phyloP scores from a whole-genome alignment of 805 yeast genomes.

The Yarrowia divulgata region DNA sequence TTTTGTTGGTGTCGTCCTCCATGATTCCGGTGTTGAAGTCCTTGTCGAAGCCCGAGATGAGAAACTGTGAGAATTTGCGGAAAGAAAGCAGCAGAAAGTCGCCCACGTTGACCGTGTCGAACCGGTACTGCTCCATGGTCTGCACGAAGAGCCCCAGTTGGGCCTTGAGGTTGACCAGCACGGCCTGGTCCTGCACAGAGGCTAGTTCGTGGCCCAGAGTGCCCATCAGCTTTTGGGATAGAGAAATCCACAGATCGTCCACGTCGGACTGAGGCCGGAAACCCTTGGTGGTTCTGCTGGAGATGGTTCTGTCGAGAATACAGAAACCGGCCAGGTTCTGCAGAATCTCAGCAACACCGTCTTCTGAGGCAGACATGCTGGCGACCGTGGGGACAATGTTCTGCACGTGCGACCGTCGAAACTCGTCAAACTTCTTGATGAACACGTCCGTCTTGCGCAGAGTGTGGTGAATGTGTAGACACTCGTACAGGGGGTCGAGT shows the following conservation, averaged over 20 bases:
- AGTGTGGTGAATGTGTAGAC: slow-evolving; percentile 79
- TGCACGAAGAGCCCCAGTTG: slow-evolving; percentile 74
- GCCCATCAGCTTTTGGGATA: slow-evolving; percentile 51
- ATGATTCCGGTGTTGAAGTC: slow-evolving; percentile 70
- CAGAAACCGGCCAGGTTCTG: slow-evolving; percentile 75
- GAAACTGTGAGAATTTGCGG: slow-evolving; percentile 63
- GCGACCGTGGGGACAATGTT: slow-evolving; percentile 68
- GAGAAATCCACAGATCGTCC: slow-evolving; percentile 79
- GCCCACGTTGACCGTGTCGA: slow-evolving; percentile 66
- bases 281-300: slow-evolving; percentile 60
- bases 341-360: slow-evolving; percentile 41
- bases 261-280: slow-evolving; percentile 67
- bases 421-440: slow-evolving; percentile 69
- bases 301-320: slow-evolving; percentile 73
- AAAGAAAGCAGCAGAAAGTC: slow-evolving; percentile 66
- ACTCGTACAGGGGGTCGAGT: slow-evolving; percentile 79
- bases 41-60: slow-evolving; percentile 61
- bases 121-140: slow-evolving; percentile 74
- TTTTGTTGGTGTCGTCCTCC: slow-evolving; percentile 89
- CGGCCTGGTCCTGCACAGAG: slow-evolving; percentile 40
- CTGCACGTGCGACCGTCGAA: slow-evolving; percentile 73
- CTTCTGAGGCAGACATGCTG: slow-evolving; percentile 53
- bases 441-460: slow-evolving; percentile 70
- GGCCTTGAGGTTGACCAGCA: slow-evolving; percentile 62
- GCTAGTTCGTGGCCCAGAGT: slow-evolving; percentile 43